phyloP scores from a whole-genome alignment of 2,329 filamentous ascomycete genomes.

The Trichoderma simmonsii region DNA sequence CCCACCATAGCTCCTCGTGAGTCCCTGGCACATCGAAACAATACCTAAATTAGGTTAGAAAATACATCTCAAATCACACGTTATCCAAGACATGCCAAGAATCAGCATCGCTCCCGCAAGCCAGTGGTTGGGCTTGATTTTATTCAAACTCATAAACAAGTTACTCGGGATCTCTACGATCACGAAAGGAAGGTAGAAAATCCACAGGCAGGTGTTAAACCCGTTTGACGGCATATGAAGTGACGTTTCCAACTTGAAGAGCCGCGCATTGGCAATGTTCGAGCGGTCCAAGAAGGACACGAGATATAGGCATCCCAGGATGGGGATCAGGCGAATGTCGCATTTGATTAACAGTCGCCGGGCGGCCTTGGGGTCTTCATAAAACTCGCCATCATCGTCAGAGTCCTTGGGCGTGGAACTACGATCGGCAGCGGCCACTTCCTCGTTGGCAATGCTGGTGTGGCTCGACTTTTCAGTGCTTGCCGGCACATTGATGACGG shows the following conservation, averaged over 20 bases:
- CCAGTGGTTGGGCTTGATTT: not conserved
- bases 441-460: not conserved
- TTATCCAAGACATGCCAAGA: not conserved
- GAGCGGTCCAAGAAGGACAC: constrained; percentile 55
- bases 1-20: not conserved
- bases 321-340: constrained; percentile 33
- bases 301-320: constrained; percentile 57
- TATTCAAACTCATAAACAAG: not conserved
- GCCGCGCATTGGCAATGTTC: constrained; percentile 37
- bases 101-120: not conserved
- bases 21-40: not conserved
- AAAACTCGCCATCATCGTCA: not conserved
- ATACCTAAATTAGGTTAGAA: not conserved
- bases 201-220: constrained; percentile 7
- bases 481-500: not conserved
- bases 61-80: not conserved
- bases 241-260: not conserved
- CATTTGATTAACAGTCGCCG: constrained; percentile 17
- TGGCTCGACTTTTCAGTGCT: not conserved
- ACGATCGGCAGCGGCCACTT: not conserved
- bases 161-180: constrained; percentile 2
- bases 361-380: not conserved
- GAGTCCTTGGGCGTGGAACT: not conserved
- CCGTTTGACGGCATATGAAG: not conserved
- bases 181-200: constrained; percentile 1